Conservation (phyloP, 805 yeast genomes). For the Candida mattraensis region DNA sequence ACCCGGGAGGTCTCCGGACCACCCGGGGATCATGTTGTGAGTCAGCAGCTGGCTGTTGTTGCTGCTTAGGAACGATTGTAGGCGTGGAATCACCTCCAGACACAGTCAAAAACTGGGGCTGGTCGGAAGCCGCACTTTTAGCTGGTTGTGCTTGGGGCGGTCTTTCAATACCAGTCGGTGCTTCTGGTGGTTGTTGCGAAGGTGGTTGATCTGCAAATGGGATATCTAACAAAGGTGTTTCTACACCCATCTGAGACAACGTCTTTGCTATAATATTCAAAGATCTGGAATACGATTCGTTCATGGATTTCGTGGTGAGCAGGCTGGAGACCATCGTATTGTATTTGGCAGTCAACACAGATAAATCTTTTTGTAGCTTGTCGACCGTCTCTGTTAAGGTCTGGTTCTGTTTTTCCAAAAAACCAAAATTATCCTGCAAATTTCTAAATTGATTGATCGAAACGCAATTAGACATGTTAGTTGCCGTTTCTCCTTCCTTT, state of each 20-base stretch:
- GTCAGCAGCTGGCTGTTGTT: constrained; percentile 15
- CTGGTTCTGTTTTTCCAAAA: constrained; percentile 30
- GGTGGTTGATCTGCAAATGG: constrained; percentile 37
- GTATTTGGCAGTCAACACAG: constrained; percentile 53
- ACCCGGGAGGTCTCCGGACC: constrained; percentile 33
- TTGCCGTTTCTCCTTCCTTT: constrained; percentile 23
- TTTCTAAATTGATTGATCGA: constrained; percentile 26
- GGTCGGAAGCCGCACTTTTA: constrained; percentile 7
- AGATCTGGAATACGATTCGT: constrained; percentile 56
- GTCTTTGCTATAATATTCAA: constrained; percentile 50
- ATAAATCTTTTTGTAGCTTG: constrained; percentile 36
- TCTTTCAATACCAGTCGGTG: constrained; percentile 2
- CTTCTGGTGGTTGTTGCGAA: constrained; percentile 5
- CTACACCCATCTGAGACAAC: constrained; percentile 58
- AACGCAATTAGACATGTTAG: constrained; percentile 14
- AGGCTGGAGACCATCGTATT: constrained; percentile 63
- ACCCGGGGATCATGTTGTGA: constrained; percentile 22
- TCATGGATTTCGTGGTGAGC: constrained; percentile 52
- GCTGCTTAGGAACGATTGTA: constrained; percentile 11
- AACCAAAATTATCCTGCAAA: constrained; percentile 30
- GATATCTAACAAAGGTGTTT: constrained; percentile 62
- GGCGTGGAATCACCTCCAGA: too few species aligned
- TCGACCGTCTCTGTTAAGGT: constrained; percentile 35
- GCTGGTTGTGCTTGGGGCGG: constrained; percentile 6
- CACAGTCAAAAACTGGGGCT: constrained; percentile 14